These are phyloP conservation scores for Podospora bellae-mahoneyi DNA, from an alignment of 495 filamentous ascomycete species.

Conservation along the genomic window DNA sequence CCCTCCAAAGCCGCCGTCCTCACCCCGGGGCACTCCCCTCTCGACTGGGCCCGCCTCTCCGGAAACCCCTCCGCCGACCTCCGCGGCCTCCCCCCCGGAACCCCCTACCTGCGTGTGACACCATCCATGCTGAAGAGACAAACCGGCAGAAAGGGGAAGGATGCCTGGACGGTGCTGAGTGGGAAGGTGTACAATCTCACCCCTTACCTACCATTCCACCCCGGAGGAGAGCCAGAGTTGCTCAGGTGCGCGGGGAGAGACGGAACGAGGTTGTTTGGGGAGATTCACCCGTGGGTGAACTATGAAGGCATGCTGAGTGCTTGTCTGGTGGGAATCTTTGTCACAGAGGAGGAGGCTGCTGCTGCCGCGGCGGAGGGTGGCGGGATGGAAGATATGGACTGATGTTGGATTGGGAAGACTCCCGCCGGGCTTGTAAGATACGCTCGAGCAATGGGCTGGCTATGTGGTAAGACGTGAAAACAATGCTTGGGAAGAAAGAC, in stretches of 20 bases:
- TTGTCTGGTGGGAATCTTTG: constrained; percentile 81
- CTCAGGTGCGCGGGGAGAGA: constrained; percentile 75
- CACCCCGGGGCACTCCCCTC: constrained; percentile 81
- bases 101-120: constrained; percentile 59
- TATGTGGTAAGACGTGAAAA: not conserved
- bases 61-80: constrained; percentile 64
- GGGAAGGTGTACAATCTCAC: constrained; percentile 92
- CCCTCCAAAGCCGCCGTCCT: constrained; percentile 63
- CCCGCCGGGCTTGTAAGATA: too few relatives aligned
- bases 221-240: constrained; percentile 84
- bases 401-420: not conserved
- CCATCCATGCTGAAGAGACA: constrained; percentile 71
- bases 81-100: constrained; percentile 48
- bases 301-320: constrained; percentile 88
- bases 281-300: constrained; percentile 97
- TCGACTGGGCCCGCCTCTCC: constrained; percentile 88
- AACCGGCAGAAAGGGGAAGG: constrained; percentile 74
- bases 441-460: too few relatives aligned
- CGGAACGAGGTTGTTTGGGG: constrained; percentile 76
- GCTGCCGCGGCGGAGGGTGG: constrained; percentile 45
- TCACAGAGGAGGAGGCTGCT: constrained; percentile 64
- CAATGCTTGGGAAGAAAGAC: too few relatives aligned
- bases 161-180: constrained; percentile 83
- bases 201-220: constrained; percentile 87
- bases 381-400: constrained; percentile 69